A percentile compares a stretch with the other conserved stretches of the same genome.
phyloP scores from a whole-genome alignment of 768 basidiomycete genomes.

The Agrocybe praecox region DNA sequence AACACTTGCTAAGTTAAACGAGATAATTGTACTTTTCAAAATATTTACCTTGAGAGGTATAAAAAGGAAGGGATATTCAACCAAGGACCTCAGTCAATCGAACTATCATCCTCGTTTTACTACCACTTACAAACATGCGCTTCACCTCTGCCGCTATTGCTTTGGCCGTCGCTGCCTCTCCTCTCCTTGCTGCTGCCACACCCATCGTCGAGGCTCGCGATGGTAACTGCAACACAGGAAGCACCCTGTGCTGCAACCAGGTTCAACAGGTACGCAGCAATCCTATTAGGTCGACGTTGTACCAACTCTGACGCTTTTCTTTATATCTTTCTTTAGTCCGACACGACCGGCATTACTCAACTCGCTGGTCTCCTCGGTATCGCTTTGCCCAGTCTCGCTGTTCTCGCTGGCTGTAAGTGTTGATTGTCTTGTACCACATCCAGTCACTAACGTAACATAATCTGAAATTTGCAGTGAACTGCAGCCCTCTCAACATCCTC shows the following conservation, averaged over 20 bases:
- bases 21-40: neutral
- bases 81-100: neutral
- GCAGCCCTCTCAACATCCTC: conserved; percentile 13
- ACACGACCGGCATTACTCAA: neutral
- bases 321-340: neutral
- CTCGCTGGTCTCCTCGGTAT: conserved; percentile 15
- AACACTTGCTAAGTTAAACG: too few species aligned
- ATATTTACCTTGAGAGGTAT: neutral
- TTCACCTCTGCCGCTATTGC: conserved; percentile 8
- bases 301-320: neutral
- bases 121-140: conserved; percentile 6
- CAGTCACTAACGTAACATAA: too few species aligned
- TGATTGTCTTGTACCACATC: neutral
- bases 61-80: neutral
- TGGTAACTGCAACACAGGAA: conserved; percentile 5
- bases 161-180: conserved; percentile 5
- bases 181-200: conserved; percentile 16
- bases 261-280: neutral
- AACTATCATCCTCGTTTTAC: neutral
- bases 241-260: conserved; percentile 3
- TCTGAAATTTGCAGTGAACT: conserved; percentile 10
- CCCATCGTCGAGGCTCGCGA: conserved; percentile 1
- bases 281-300: neutral
- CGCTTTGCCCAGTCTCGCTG: conserved; percentile 7
- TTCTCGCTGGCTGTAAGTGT: conserved; percentile 13